Evolutionary conservation across 2,329 filamentous ascomycete genomes (phyloP).

Genomic region (Nothophaeocryptopus gaeumannii): DNA sequence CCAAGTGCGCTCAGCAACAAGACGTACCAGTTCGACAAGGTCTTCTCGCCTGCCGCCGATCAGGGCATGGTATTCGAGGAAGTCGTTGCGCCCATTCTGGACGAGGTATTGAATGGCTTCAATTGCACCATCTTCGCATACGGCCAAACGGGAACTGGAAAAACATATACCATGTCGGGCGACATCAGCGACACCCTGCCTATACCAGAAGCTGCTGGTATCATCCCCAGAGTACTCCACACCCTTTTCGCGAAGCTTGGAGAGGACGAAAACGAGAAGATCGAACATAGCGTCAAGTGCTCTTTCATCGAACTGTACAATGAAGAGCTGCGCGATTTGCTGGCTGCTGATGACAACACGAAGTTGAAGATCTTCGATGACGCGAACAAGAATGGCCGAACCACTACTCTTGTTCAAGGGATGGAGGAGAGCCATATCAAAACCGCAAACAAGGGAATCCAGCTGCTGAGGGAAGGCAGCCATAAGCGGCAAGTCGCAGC

Average conservation of each 20-base stretch:
- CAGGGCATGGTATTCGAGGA: slow-evolving; percentile 94
- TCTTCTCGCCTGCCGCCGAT: slow-evolving; percentile 92
- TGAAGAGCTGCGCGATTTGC: slow-evolving; percentile 87
- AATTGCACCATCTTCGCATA: slow-evolving; percentile 99
- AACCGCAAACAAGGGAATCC: slow-evolving; percentile 78
- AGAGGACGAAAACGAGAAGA: slow-evolving; percentile 57
- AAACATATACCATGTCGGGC: slow-evolving; percentile 99
- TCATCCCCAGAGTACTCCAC: slow-evolving; percentile 88
- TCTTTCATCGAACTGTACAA: slow-evolving; percentile 99
- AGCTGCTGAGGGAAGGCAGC: slow-evolving; percentile 82
- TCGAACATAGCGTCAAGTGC: slow-evolving; percentile 88
- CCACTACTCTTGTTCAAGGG: slow-evolving; percentile 84
- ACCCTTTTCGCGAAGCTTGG: slow-evolving; percentile 83
- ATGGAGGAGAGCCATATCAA: slow-evolving; percentile 97
- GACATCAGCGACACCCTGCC: slow-evolving; percentile 92
- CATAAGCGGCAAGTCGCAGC: slow-evolving; percentile 96
- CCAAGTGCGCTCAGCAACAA: slow-evolving; percentile 92
- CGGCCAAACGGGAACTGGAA: slow-evolving; percentile 95
- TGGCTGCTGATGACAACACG: slow-evolving; percentile 73
- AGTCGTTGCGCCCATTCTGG: slow-evolving; percentile 86
- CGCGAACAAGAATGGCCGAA: slow-evolving; percentile 77
- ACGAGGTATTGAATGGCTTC: slow-evolving; percentile 91
- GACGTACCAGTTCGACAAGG: slow-evolving; percentile 93
- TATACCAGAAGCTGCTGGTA: slow-evolving; percentile 86
- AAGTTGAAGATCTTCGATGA: slow-evolving; percentile 98